Base-by-base conservation (phyloP, 2,329 filamentous ascomycete species). In the Rasamsonia emersonii region DNA sequence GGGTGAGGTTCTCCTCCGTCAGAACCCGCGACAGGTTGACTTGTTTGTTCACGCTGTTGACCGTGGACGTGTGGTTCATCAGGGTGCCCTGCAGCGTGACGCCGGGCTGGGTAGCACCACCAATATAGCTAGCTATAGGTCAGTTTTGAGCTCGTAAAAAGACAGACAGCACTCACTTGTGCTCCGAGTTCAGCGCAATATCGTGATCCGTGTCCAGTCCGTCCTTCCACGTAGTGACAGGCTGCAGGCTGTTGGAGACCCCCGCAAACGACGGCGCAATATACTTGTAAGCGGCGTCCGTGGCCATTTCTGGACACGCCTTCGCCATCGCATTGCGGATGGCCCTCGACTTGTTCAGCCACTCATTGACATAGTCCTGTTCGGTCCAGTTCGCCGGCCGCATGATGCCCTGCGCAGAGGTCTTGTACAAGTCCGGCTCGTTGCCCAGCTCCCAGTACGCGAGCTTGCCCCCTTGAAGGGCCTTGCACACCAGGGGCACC, bases 211-310 rank as follows among this genome's bases (percentile, higher is more conserved):
- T 9, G 18, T 36, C 16, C 6, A 36, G 18, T 8, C 11, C 26
- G 16, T 34, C 27, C 14, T 26, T 21, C 18, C 25, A 33, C 5
- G 26, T 34, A n/a, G 20, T 28, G 9, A 30, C 21, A 6, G 30
- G 16, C 8, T 33, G 9, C 17, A 34, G 18, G 21, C 16, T 30
- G 21, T 33, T 30, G 9, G 15, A 14, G 18, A 33, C 17, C 4
- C 31, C 27, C 11, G 35, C 30, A 31, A 37, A 34, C 5, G 35
- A 37, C n/a, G 35, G 35, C 3, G 23, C 28, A 10, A 36, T n/a
- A 17, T 36, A 36, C 8, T 31, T 26, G 27, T 36, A 36, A 4
- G 11, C 32, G 14, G 16, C 9, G 10, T 32, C 19, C 4, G 28
- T 17, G 10, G 24, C 24, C 28, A 32, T n/a, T 10, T 28, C 24